Conservation (phyloP, 371 early-diverging fungal genomes). For the Mucor racemosus region DNA sequence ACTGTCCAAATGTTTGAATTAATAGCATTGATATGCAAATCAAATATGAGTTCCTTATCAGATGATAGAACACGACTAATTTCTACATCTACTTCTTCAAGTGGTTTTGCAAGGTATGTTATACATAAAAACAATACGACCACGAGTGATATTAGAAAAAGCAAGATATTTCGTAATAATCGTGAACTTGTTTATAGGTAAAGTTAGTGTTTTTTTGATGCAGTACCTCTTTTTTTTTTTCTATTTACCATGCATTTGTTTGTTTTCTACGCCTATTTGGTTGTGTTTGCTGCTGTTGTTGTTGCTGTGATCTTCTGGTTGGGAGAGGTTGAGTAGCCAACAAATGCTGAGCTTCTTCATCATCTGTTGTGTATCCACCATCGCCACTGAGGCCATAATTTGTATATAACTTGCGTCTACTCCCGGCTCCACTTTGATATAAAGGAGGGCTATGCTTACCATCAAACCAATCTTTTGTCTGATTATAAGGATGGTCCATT, state of each 20-base stretch:
- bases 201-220: background rate
- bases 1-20: constrained; percentile 67
- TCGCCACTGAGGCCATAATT: constrained; percentile 13
- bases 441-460: constrained; percentile 10
- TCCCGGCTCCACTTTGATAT: background rate
- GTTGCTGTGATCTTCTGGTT: constrained; percentile 1
- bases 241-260: constrained; percentile 9
- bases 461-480: constrained; percentile 7
- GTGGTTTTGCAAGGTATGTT: constrained; percentile 42
- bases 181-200: constrained; percentile 10
- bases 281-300: background rate
- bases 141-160: background rate
- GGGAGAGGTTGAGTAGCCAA: constrained; percentile 5
- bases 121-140: constrained; percentile 21
- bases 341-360: constrained; percentile 41
- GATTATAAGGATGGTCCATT: constrained; percentile 20
- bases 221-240: background rate
- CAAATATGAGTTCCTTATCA: constrained; percentile 73
- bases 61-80: constrained; percentile 67
- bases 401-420: constrained; percentile 2
- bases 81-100: constrained; percentile 49
- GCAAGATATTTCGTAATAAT: constrained; percentile 13
- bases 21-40: constrained; percentile 58
- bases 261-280: background rate
- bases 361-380: constrained; percentile 48